phyloP scores from a whole-genome alignment of 2,329 filamentous ascomycete species.

The Nakataea oryzae region DNA sequence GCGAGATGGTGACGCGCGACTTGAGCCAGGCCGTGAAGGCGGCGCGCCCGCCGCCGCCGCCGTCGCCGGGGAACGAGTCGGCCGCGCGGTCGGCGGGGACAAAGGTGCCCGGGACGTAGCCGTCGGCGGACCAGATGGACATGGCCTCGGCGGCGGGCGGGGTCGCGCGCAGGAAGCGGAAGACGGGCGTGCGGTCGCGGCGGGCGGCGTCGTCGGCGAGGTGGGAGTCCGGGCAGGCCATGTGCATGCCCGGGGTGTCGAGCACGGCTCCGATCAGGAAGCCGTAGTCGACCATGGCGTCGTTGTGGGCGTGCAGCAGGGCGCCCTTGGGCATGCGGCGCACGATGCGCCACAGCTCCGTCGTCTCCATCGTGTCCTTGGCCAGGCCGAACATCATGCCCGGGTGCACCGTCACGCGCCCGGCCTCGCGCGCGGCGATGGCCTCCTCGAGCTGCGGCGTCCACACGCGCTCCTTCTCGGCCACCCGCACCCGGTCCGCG shows the following conservation, averaged over 20 bases:
- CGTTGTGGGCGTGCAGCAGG: constrained; percentile 77
- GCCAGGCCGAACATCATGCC: constrained; percentile 91
- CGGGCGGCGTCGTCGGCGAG: constrained; percentile 43
- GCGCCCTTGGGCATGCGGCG: constrained; percentile 81
- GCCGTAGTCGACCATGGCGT: constrained; percentile 83
- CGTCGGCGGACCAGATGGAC: constrained; percentile 54
- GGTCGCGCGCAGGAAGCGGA: constrained; percentile 44
- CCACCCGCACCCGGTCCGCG: constrained; percentile 65
- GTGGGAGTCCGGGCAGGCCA: constrained; percentile 45
- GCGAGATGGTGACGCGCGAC: constrained; percentile 59
- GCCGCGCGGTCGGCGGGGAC: constrained; percentile 54
- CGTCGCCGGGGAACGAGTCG: constrained; percentile 54
- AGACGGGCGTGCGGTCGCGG: constrained; percentile 37
- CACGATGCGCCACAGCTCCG: constrained; percentile 77
- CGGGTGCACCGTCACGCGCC: constrained; percentile 57
- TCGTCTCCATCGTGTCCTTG: constrained; percentile 76
- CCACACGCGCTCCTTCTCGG: constrained; percentile 71
- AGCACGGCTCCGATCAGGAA: constrained; percentile 67
- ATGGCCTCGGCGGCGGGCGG: constrained; percentile 27
- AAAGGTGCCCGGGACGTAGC: constrained; percentile 49
- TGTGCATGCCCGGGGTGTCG: constrained; percentile 61
- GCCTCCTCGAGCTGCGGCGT: constrained; percentile 61
- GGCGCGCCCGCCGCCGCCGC: constrained; percentile 41
- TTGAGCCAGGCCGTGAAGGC: constrained; percentile 74
- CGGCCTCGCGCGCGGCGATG: constrained; percentile 46